Evolutionary conservation across 371 early-diverging fungal genomes (phyloP), one percentile per base, ranked within the genome.

Genomic region (Rhizopus sp.): DNA sequence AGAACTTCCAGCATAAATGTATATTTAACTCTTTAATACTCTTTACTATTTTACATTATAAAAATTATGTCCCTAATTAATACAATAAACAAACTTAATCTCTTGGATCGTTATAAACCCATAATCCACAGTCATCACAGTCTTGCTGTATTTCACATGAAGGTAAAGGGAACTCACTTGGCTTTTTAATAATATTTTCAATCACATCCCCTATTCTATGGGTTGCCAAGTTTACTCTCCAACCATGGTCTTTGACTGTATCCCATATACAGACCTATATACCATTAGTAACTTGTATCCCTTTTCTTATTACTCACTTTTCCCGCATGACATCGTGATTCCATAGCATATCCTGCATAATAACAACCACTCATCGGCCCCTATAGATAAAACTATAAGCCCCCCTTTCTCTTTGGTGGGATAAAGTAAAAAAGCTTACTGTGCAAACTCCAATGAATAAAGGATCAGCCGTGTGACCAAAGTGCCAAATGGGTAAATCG

Each of bases 391-490:
- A 29, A 7, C 7, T n/a, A 39, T 15, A 39, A 23, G 23, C 23
- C 8, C 17, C n/a, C 10, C 10, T n/a, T 32, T 40, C 7, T 39
- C 8, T 15, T 30, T 1, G 30, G 41, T n/a, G n/a, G 6, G 15
- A 2, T 5, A 45, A 13, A 47, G 5, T n/a, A 47, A 31, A 7
- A 30, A 65, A 23, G 59, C 66, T 67, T 74, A 77, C 87, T 16
- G 81, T 86, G 64, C 97, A 98, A 23, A 81, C 82, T 30, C 99
- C 99, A 59, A 91, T 78, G 74, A 85, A 97, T 16, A 98, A 86
- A 4, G 99, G 98, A 75, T 98, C 99, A 3, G 91, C 90, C 4
- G 85, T 88, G 69, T 97, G 93, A 1, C 96, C 97, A 59, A 94
- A 83, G 67, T 98, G 98, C 76, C 88, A 98, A 41, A 96, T 81